Percentiles rank a stretch among this genome's conserved stretches.
Conservation (phyloP, 768 basidiomycete species). For the Tulasnella sp. region DNA sequence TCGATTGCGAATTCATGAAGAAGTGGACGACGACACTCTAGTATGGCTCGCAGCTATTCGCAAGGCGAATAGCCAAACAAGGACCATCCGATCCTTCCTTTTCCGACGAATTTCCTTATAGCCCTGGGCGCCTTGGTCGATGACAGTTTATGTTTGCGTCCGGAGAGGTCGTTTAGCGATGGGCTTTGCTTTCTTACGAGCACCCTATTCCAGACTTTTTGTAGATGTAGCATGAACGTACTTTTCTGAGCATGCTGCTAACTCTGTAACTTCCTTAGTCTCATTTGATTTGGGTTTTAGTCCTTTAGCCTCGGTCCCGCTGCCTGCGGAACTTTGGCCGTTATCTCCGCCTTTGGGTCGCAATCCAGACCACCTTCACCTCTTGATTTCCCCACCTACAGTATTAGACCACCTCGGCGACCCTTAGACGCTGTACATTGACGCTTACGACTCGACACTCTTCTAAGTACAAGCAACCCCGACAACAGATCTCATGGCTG, state of each 20-base stretch:
- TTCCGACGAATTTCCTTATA: background rate
- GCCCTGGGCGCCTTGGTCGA: background rate
- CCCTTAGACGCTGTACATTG: constrained; percentile 3
- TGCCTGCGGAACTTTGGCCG: background rate
- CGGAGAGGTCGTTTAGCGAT: background rate
- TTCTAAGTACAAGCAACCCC: background rate
- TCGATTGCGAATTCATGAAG: background rate
- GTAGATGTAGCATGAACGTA: too few relatives aligned
- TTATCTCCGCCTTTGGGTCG: background rate
- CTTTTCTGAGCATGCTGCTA: too few relatives aligned
- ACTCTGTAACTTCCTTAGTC: too few relatives aligned
- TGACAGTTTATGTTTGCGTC: background rate
- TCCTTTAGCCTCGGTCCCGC: too few relatives aligned
- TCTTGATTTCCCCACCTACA: background rate
- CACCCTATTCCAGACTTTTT: too few relatives aligned
- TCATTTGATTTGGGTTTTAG: too few relatives aligned
- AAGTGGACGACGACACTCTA: background rate
- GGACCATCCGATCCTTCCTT: background rate
- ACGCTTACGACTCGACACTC: background rate
- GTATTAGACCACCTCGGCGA: background rate
- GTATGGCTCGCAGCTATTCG: background rate
- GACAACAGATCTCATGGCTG: constrained; percentile 51
- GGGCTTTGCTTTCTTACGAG: background rate
- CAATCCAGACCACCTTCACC: constrained; percentile 8
- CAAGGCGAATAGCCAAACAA: background rate